Percentiles rank a stretch among this genome's conserved stretches.
Conservation (phyloP, 2,329 filamentous ascomycete genomes). For the Neocatenulostroma microsporum region DNA sequence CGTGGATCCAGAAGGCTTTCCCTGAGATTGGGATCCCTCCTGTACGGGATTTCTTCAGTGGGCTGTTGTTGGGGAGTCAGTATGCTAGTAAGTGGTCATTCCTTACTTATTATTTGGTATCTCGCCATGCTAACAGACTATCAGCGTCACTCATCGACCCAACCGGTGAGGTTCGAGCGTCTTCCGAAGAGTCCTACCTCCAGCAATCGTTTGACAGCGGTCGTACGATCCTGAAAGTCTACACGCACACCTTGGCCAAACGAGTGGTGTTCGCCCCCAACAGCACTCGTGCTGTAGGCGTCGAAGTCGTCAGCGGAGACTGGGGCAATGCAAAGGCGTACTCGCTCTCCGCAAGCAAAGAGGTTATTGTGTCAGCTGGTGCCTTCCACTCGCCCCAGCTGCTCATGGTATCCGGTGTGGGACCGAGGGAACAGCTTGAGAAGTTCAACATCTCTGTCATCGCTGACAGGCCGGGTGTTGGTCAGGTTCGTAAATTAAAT, state of each 20-base stretch:
- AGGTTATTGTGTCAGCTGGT: conserved; percentile 39
- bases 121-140: no score
- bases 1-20: no score
- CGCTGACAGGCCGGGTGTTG: conserved; percentile 22
- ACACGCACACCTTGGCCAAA: conserved; percentile 24
- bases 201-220: no score
- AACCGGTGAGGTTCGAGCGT: no score
- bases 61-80: conserved; percentile 11
- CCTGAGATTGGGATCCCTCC: conserved; percentile 7
- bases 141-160: no score
- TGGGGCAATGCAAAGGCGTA: conserved; percentile 21
- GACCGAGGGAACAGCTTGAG: conserved; percentile 24
- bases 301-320: no score
- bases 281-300: conserved; percentile 20
- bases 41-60: no score
- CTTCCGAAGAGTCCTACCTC: no score
- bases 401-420: conserved; percentile 24
- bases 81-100: no score
- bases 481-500: no score
- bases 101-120: no score
- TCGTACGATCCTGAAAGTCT: no score
- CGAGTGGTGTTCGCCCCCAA: conserved; percentile 28
- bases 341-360: conserved; percentile 28
- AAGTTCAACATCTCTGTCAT: conserved; percentile 24
- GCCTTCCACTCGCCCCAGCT: conserved; percentile 35